Conservation (phyloP, 2,329 filamentous ascomycete species). For the Biscogniauxia mediterranea region DNA sequence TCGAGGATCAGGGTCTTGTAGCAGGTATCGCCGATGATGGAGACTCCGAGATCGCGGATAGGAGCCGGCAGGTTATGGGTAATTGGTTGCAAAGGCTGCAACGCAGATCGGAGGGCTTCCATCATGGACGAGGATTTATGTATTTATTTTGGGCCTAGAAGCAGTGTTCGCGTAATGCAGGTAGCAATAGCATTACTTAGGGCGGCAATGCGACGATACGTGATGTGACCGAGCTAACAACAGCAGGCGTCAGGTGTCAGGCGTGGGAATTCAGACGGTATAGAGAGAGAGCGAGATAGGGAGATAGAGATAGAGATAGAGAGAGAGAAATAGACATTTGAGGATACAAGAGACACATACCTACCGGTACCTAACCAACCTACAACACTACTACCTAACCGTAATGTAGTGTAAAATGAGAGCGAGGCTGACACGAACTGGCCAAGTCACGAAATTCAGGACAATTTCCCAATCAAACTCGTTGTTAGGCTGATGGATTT, state of each 20-base stretch:
- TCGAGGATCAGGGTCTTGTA: conserved; percentile 85
- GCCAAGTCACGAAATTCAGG: not conserved
- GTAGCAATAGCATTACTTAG: not conserved
- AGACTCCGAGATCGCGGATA: conserved; percentile 70
- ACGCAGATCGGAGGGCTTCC: conserved; percentile 59
- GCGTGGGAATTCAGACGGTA: not conserved
- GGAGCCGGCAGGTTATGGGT: conserved; percentile 72
- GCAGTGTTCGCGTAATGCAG: not conserved
- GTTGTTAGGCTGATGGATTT: not conserved
- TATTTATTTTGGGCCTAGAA: not conserved
- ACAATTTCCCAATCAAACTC: not conserved
- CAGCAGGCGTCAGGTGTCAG: not conserved
- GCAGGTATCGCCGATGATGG: conserved; percentile 79
- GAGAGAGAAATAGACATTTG: no score
- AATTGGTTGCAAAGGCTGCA: conserved; percentile 64
- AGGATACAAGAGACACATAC: no score
- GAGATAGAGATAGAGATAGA: not conserved
- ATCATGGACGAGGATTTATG: conserved; percentile 42
- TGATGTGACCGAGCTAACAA: not conserved
- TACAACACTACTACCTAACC: no score
- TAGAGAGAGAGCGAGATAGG: not conserved
- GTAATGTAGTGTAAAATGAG: no score
- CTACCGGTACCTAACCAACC: no score
- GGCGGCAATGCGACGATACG: not conserved
- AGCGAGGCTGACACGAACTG: not conserved